phyloP scores from a whole-genome alignment of 2,329 filamentous ascomycete genomes.

The Claviceps paspali region DNA sequence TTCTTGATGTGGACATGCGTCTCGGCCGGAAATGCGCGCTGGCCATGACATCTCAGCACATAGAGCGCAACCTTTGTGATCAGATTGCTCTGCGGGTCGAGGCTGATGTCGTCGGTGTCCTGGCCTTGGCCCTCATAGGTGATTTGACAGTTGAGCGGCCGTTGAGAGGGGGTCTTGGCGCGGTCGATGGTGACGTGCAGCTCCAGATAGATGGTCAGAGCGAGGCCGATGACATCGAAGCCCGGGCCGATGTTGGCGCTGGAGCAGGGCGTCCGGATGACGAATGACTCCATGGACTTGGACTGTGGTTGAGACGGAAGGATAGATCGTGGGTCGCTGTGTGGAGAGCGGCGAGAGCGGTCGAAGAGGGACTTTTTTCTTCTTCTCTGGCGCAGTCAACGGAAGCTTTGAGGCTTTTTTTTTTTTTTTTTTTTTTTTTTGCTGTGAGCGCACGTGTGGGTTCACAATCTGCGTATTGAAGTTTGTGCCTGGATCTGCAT shows the following conservation, averaged over 20 bases:
- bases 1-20: conserved; percentile 93
- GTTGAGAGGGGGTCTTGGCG: conserved; percentile 32
- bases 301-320: conserved; percentile 14
- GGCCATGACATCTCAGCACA: conserved; percentile 80
- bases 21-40: conserved; percentile 67
- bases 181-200: conserved; percentile 65
- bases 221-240: conserved; percentile 94
- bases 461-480: too few species aligned
- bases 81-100: conserved; percentile 77
- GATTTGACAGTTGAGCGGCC: conserved; percentile 71
- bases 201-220: conserved; percentile 86
- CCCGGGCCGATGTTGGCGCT: conserved; percentile 96
- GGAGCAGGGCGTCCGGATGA: conserved; percentile 75
- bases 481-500: too few species aligned
- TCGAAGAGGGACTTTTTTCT: not conserved
- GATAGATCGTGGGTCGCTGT: conserved; percentile 4
- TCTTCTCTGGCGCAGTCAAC: not conserved
- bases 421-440: too few species aligned
- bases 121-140: conserved; percentile 78
- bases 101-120: conserved; percentile 56
- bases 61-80: conserved; percentile 91
- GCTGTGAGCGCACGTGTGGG: too few species aligned
- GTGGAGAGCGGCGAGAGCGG: too few species aligned
- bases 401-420: not conserved
- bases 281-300: conserved; percentile 43